Percentiles rank a stretch among this genome's conserved stretches.
phyloP scores from a whole-genome alignment of 2,329 filamentous ascomycete species.

The Aureobasidium namibiae region DNA sequence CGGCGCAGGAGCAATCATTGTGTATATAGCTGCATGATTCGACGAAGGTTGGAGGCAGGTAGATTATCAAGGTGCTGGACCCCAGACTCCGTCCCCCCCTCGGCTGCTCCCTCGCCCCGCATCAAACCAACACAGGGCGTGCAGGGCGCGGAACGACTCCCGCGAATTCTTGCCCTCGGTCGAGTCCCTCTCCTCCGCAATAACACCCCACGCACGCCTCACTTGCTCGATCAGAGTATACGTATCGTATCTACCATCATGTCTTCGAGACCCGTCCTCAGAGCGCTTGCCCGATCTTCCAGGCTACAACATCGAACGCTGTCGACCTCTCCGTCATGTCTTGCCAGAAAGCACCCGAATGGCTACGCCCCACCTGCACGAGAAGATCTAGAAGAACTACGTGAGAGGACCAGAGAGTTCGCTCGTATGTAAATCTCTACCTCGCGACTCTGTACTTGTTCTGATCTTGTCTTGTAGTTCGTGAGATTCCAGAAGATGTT shows the following conservation, averaged over 20 bases:
- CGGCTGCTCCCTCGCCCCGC: constrained; percentile 4
- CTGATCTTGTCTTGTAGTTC: constrained; percentile 37
- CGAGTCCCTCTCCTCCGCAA: neutral
- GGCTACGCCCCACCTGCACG: constrained; percentile 61
- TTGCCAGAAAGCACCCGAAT: constrained; percentile 62
- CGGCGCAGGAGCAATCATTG: constrained; percentile 2
- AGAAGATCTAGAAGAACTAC: constrained; percentile 69
- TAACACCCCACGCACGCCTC: neutral
- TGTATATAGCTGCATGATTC: neutral
- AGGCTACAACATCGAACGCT: neutral
- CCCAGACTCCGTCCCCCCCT: constrained; percentile 1
- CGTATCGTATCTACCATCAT: neutral
- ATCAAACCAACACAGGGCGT: neutral
- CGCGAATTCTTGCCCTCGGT: neutral
- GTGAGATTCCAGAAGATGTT: constrained; percentile 78
- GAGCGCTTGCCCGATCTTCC: neutral
- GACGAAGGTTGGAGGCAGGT: neutral
- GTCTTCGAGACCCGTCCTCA: neutral
- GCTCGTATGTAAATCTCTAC: constrained; percentile 39
- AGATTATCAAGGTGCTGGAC: neutral
- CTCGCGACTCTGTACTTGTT: neutral
- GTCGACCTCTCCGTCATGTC: constrained; percentile 22
- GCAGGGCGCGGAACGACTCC: neutral
- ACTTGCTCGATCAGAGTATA: neutral
- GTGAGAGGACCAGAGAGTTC: constrained; percentile 82